Evolutionary conservation across 1,139 yeast species (phyloP), one percentile per base, ranked within the genome.

Genomic region (Protomyces lactucae-debilis): DNA sequence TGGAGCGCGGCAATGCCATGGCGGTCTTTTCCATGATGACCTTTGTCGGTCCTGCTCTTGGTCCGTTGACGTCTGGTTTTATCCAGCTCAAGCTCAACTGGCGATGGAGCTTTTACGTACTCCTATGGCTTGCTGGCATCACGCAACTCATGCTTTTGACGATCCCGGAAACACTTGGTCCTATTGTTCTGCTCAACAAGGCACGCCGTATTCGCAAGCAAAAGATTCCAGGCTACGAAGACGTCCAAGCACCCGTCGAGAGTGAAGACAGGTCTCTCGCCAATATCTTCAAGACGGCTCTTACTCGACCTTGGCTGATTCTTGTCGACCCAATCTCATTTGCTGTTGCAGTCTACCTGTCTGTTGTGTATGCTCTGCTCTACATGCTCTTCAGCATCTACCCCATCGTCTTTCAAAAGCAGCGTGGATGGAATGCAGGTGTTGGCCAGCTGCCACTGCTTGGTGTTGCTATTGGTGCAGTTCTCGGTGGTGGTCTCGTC

Each of bases 341-440:
- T 60, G 55, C 65, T 61, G 76, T 88, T 67, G 81, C 92, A 21
- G 71, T 84, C 68, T 85, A 84, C 71, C 81, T 86, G 3, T 88
- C 87, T 0, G 76, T 85, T 63, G 78, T 82, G 3, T 76, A 85
- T 64, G 87, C 86, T 0, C 81, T 84, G 46, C 80, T 85, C n/a
- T 90, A 90, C 73, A 75, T 89, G 70, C 82, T 88, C 74, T 78
- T 90, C 70, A 87, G 88, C 56, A 95, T 95, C 1, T 83, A 87
- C 70, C 96, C 96, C 36, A 78, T 87, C 69, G 84, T 88, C 53
- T 90, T 88, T 73, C 78, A 66, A n/a, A 68, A 76, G 14, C 85
- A 85, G 61, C 88, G 88, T 72, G 79, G 79, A 32, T 84, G 83
- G 77, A 71, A 72, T 18, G 78, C 80, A 55, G 87, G 88, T 69